Percentiles rank a stretch among this genome's conserved stretches.
Evolutionary conservation across 768 basidiomycete species (phyloP).

Genomic region (Boletus patriciae): DNA sequence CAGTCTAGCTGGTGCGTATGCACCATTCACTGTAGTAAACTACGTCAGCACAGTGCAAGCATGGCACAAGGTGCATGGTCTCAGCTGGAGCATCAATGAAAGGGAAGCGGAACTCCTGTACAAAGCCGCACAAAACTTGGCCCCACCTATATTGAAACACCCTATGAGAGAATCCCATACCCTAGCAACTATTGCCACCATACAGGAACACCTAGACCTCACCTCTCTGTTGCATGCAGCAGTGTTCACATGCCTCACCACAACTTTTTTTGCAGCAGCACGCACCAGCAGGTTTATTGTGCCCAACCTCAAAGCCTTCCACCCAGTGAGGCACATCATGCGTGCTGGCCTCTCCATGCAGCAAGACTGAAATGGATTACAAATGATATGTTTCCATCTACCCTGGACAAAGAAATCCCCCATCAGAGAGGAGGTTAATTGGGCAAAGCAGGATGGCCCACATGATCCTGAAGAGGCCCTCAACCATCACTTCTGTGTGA

Average conservation of each 20-base stretch:
- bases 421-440: neutral
- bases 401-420: neutral
- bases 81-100: neutral
- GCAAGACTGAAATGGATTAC: neutral
- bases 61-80: neutral
- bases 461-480: neutral
- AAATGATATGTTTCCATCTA: neutral
- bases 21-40: neutral
- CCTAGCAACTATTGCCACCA: neutral
- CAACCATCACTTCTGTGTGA: neutral
- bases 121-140: neutral
- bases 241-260: neutral
- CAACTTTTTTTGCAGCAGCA: neutral
- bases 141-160: neutral
- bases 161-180: neutral
- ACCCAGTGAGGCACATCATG: neutral
- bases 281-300: neutral
- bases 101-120: neutral
- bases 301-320: neutral
- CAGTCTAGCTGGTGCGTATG: neutral
- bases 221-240: neutral
- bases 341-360: neutral
- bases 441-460: neutral
- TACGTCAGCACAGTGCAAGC: neutral
- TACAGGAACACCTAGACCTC: neutral